Evolutionary conservation across 2,329 filamentous ascomycete species (phyloP).

Genomic region (Verticillium longisporum): DNA sequence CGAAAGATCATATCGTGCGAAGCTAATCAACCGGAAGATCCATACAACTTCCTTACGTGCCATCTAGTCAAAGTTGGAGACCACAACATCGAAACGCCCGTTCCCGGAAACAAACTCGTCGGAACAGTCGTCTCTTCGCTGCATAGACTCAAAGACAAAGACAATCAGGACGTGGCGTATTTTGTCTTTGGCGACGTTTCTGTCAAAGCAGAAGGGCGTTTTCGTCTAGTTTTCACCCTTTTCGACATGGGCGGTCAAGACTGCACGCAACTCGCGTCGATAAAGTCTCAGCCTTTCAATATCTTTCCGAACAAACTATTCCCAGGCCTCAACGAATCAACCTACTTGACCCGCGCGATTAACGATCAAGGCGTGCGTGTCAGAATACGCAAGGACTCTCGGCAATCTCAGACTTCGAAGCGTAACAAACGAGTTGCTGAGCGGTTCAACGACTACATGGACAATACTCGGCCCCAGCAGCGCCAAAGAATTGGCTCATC

Average conservation of each 20-base stretch:
- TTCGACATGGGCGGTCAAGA: constrained; percentile 44
- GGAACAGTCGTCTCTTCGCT: constrained; percentile 76
- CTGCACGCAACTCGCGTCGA: constrained; percentile 19
- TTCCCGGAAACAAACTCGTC: constrained; percentile 44
- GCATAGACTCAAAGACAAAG: constrained; percentile 71
- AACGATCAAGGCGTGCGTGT: constrained; percentile 82
- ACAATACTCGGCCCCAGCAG: background rate
- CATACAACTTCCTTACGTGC: constrained; percentile 42
- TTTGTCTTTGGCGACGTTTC: constrained; percentile 91
- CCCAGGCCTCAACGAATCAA: constrained; percentile 75
- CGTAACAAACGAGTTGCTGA: constrained; percentile 25
- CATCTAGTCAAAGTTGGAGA: constrained; percentile 32
- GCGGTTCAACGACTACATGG: background rate
- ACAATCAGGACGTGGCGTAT: constrained; percentile 74
- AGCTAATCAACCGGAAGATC: constrained; percentile 22
- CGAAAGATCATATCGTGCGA: background rate
- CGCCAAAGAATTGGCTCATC: background rate
- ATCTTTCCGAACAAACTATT: constrained; percentile 63
- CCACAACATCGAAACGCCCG: constrained; percentile 17
- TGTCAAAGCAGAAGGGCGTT: constrained; percentile 66
- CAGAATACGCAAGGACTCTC: constrained; percentile 74
- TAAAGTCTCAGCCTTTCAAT: constrained; percentile 61
- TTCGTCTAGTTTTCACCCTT: constrained; percentile 68
- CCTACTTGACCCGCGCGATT: constrained; percentile 72
- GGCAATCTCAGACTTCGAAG: constrained; percentile 38